Evolutionary conservation across 2,329 filamentous ascomycete genomes (phyloP), one percentile per base, ranked within the genome.

Genomic region (Fusarium sacchari): DNA sequence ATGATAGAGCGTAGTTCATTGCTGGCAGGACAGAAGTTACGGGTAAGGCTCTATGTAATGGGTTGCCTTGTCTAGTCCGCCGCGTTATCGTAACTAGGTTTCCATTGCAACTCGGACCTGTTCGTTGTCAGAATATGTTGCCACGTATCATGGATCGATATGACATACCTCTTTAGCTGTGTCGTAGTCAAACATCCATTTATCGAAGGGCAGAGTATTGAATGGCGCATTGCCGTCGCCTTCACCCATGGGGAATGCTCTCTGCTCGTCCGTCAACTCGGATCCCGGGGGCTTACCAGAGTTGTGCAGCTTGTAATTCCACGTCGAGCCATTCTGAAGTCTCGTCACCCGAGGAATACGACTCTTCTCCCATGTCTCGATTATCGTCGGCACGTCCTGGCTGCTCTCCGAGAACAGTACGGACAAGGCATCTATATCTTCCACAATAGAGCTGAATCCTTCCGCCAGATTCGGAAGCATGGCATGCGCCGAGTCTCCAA

Each of bases 131-230:
- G 30, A 14, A 10, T 6, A 1, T n/a, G 7, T 18, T 10, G 7
- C 2, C 6, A 6, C 2, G 5, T 14, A 34, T 18, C 5, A 13
- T 6, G 3, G 13, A 0, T 11, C 4, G 0, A 3, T 6, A 2
- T 2, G 1, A 10, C 5, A 22, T 32, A 61, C 59, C 30, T 61
- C 49, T 30, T 37, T 22, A 5, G 59, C 50, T 2, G 32, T 57
- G 6, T 58, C 22, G 3, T 61, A 57, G 8, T 58, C 32, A 44
- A 61, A 58, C 17, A 44, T 37, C 59, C 50, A 61, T 22, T 61
- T 61, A 7, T 57, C 39, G n/a, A 61, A 61, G 11, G 49, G 59
- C 8, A 4, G 22, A 22, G 37, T 61, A 6, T 61, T 61, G 7
- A 61, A 57, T 3, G 59, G 39, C 6, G 50, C 39, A 10, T 28